Conservation (phyloP, 169 alveolate species). For the Besnoitia besnoiti region DNA sequence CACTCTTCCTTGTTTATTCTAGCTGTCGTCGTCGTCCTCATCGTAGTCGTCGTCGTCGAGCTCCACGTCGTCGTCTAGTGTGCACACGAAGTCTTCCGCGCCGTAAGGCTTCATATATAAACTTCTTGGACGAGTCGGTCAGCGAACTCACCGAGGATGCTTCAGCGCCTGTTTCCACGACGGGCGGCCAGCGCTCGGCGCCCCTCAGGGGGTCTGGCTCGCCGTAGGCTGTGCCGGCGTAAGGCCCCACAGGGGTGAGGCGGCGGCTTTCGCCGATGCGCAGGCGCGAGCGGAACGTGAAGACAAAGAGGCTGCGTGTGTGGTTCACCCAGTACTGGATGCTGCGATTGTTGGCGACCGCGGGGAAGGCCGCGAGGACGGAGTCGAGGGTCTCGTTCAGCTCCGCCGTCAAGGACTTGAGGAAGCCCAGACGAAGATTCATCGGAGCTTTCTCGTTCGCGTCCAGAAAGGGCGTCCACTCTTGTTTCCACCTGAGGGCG, state of each 20-base stretch:
- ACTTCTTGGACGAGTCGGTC: not conserved
- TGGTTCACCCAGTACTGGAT: not conserved
- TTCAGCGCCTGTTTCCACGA: not conserved
- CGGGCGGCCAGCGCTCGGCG: not conserved
- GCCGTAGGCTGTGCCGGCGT: not conserved
- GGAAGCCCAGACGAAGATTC: not conserved
- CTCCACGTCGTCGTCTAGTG: not conserved
- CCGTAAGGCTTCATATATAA: not conserved
- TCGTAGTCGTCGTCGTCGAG: not conserved
- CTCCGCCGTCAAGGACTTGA: not conserved
- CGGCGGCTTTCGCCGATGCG: not conserved
- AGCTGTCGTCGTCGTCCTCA: not conserved
- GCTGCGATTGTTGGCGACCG: not conserved
- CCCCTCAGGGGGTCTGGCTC: not conserved
- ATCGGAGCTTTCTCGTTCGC: not conserved
- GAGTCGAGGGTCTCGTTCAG: not conserved
- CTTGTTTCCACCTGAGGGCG: not conserved
- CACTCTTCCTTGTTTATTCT: not conserved
- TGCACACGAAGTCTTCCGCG: not conserved
- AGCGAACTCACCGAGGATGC: not conserved
- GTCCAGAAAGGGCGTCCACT: not conserved
- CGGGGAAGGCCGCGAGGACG: not conserved
- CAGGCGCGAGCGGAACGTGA: not conserved
- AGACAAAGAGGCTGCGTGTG: not conserved
- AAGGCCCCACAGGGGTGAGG: slow-evolving; percentile 12